phyloP scores from a whole-genome alignment of 208 protist genomes.

The Leishmania amazonensis region DNA sequence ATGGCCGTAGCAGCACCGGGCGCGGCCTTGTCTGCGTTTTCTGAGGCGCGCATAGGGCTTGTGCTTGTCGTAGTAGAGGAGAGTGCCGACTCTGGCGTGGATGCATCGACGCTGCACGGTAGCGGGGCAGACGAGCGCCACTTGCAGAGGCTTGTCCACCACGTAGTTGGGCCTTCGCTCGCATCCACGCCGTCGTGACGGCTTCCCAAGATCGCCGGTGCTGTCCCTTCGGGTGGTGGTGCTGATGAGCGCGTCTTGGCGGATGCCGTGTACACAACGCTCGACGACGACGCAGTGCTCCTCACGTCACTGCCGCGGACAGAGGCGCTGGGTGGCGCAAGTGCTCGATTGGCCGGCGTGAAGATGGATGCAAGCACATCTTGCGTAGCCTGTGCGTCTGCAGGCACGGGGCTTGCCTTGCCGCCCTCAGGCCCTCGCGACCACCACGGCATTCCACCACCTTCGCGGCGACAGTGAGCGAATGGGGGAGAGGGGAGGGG shows the following conservation, averaged over 20 bases:
- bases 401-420: background rate
- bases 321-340: background rate
- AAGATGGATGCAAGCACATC: conserved; percentile 22
- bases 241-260: background rate
- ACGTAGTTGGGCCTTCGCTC: background rate
- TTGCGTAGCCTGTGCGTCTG: conserved; percentile 10
- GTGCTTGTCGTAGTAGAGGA: background rate
- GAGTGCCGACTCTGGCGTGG: background rate
- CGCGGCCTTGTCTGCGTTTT: background rate
- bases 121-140: background rate
- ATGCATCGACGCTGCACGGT: background rate
- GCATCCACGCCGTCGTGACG: background rate
- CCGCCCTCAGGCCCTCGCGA: background rate
- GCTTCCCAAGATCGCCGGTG: background rate
- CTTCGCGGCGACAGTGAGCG: background rate
- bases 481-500: background rate
- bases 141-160: background rate
- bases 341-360: conserved; percentile 10
- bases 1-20: background rate
- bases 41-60: background rate
- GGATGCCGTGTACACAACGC: background rate
- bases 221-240: background rate
- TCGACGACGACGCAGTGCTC: background rate
- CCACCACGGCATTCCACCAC: conserved; percentile 16
- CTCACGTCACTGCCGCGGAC: conserved; percentile 1